Conservation (phyloP, 1,284 basidiomycete genomes). For the Moesziomyces sp. region DNA sequence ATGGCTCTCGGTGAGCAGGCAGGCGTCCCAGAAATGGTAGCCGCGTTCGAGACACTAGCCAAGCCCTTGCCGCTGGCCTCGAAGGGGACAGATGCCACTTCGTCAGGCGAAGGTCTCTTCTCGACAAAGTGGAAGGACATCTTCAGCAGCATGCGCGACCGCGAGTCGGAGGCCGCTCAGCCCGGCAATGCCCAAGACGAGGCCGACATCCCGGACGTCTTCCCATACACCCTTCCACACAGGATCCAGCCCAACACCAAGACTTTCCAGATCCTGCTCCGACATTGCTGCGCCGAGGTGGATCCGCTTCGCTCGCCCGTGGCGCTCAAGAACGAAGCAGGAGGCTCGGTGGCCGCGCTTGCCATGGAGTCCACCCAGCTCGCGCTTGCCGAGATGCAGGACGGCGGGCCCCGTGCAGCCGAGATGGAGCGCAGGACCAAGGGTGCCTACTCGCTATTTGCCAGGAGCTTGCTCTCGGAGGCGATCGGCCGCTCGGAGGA, state of each 20-base stretch:
- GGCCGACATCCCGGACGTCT: slow-evolving; percentile 17
- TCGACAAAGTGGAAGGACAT: slow-evolving; percentile 39
- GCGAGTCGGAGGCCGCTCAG: slow-evolving; percentile 10
- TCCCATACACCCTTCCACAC: slow-evolving; percentile 22
- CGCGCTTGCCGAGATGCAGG: slow-evolving; percentile 40
- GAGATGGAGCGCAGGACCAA: slow-evolving; percentile 35
- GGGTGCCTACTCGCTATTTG: slow-evolving; percentile 36
- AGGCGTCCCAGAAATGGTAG: slow-evolving; percentile 60
- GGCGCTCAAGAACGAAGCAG: slow-evolving; percentile 37
- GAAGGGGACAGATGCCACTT: slow-evolving; percentile 1
- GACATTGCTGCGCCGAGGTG: slow-evolving; percentile 51
- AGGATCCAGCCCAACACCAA: slow-evolving; percentile 56
- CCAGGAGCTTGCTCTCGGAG: slow-evolving; percentile 35
- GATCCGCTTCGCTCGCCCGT: slow-evolving; percentile 53
- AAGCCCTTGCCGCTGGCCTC: slow-evolving; percentile 42
- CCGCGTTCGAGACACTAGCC: slow-evolving; percentile 60
- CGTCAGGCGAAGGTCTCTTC: slow-evolving; percentile 34
- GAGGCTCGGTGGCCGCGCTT: slow-evolving; percentile 18
- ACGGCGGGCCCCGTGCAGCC: slow-evolving; percentile 34
- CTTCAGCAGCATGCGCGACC: slow-evolving; percentile 40
- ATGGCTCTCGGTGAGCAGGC: slow-evolving; percentile 66
- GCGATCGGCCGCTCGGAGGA: slow-evolving; percentile 37
- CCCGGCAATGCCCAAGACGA: slow-evolving; percentile 8
- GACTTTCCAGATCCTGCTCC: slow-evolving; percentile 52
- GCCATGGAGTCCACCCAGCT: slow-evolving; percentile 40